Evolutionary conservation across 2,329 filamentous ascomycete species (phyloP).

Genomic region (Fusarium sp.): DNA sequence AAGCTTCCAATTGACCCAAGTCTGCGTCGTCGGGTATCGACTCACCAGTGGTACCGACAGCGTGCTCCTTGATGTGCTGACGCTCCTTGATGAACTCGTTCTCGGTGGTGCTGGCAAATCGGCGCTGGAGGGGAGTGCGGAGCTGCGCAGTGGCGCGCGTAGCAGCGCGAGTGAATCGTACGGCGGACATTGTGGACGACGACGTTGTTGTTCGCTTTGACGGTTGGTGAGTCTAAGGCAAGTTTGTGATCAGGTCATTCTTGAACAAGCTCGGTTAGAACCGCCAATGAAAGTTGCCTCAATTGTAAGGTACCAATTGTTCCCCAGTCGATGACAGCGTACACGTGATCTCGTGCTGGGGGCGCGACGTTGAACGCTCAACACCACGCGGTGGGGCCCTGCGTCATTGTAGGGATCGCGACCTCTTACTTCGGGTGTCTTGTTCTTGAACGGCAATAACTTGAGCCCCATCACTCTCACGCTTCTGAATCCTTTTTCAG

Average conservation of each 20-base stretch:
- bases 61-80: constrained; percentile 90
- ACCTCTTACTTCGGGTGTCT: not conserved
- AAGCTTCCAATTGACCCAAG: constrained; percentile 37
- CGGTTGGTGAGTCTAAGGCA: constrained; percentile 39
- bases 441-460: not conserved
- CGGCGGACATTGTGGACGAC: constrained; percentile 68
- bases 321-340: not conserved
- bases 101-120: constrained; percentile 79
- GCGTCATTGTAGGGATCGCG: constrained; percentile 32
- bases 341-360: constrained; percentile 49
- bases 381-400: constrained; percentile 33
- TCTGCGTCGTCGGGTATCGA: constrained; percentile 47
- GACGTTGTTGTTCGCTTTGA: constrained; percentile 44
- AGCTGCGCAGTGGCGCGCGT: constrained; percentile 73
- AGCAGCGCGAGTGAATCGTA: constrained; percentile 70
- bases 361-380: constrained; percentile 30
- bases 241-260: constrained; percentile 52
- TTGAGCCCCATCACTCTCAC: not conserved
- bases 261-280: constrained; percentile 50
- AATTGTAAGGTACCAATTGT: constrained; percentile 46
- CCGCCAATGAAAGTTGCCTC: constrained; percentile 49
- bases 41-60: constrained; percentile 84
- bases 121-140: constrained; percentile 73
- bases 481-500: not conserved
- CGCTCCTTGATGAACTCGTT: constrained; percentile 96